A percentile compares a stretch with the other conserved stretches of the same genome.
These are phyloP conservation scores for Saprolegnia diclina DNA, from an alignment of 352 stramenopile genomes.

Conservation along the genomic window DNA sequence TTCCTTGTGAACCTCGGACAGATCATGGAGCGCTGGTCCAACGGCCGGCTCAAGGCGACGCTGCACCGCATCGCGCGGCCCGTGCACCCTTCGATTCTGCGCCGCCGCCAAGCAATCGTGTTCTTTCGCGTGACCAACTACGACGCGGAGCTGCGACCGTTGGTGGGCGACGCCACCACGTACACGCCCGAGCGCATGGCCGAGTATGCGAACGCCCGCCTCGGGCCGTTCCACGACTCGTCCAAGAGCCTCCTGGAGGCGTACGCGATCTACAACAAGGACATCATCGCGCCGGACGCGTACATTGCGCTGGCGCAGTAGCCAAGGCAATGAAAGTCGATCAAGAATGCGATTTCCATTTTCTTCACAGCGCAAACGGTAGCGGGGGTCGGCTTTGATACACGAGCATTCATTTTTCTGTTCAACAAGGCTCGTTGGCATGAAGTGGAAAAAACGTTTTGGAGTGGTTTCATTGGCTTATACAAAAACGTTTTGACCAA, in stretches of 20 bases:
- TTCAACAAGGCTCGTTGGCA: too few relatives aligned
- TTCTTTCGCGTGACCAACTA: conserved; percentile 91
- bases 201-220: conserved; percentile 9
- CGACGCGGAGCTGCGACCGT: conserved; percentile 52
- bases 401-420: too few relatives aligned
- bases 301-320: background rate
- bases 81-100: conserved; percentile 31
- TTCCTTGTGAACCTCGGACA: conserved; percentile 91
- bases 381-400: too few relatives aligned
- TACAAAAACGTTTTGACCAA: too few relatives aligned
- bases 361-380: too few relatives aligned
- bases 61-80: conserved; percentile 86
- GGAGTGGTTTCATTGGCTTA: too few relatives aligned
- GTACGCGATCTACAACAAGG: conserved; percentile 25
- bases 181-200: conserved; percentile 19
- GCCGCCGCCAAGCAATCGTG: conserved; percentile 45
- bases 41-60: conserved; percentile 80
- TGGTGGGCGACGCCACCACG: background rate
- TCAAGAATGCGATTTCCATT: too few relatives aligned
- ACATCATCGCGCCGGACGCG: conserved; percentile 14
- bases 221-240: conserved; percentile 1
- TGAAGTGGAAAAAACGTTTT: too few relatives aligned
- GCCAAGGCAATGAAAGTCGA: too few relatives aligned
- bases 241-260: background rate
- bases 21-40: conserved; percentile 90